Conservation (phyloP, 176 grass and related monocot species). For the Lolium rigidum region DNA sequence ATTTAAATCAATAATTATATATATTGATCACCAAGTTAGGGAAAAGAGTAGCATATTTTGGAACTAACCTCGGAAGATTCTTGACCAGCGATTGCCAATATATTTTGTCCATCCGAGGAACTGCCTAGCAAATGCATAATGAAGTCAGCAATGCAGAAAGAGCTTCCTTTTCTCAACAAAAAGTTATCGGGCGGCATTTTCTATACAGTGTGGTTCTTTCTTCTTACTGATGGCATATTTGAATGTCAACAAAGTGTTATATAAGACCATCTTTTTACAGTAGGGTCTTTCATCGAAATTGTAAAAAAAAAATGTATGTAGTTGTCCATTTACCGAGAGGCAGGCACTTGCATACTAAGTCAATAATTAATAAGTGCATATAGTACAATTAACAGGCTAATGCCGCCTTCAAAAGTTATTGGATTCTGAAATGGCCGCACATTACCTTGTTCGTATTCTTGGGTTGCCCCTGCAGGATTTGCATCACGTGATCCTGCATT, state of each 20-base stretch:
- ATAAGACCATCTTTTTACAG: background rate
- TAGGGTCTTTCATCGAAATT: background rate
- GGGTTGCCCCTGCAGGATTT: slow-evolving; percentile 24
- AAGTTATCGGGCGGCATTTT: slow-evolving; percentile 10
- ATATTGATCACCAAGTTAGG: background rate
- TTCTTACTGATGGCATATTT: background rate
- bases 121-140: slow-evolving; percentile 34
- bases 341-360: background rate
- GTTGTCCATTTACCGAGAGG: background rate
- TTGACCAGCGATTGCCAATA: slow-evolving; percentile 86
- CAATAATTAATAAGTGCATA: background rate
- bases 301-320: no score
- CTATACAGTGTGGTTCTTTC: background rate
- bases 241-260: slow-evolving; percentile 10
- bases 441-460: slow-evolving; percentile 46
- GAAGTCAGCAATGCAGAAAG: slow-evolving; percentile 28
- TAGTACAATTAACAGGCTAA: background rate
- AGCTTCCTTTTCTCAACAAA: slow-evolving; percentile 15
- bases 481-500: slow-evolving; percentile 24
- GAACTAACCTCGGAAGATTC: slow-evolving; percentile 64
- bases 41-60: slow-evolving; percentile 23
- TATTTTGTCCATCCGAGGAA: slow-evolving; percentile 48
- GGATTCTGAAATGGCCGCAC: background rate
- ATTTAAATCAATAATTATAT: background rate
- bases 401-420: background rate